Conservation (phyloP, 2,329 filamentous ascomycete genomes). For the Colletotrichum sp. region DNA sequence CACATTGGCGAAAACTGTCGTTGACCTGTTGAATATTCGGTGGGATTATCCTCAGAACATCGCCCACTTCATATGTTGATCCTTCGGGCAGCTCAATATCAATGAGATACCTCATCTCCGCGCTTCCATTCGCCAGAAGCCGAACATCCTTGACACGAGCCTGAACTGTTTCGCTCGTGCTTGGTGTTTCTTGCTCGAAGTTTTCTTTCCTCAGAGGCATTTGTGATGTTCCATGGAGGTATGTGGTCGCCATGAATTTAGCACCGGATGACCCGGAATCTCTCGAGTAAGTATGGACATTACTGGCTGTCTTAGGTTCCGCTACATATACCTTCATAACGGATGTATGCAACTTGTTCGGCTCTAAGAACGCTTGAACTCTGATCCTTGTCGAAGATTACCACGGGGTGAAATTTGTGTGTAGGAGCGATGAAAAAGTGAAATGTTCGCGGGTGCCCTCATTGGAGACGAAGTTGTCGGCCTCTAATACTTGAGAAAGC, state of each 20-base stretch:
- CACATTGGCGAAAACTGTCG: rapidly evolving
- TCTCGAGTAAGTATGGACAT: background rate
- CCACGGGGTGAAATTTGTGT: rapidly evolving
- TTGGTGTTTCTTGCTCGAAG: rapidly evolving
- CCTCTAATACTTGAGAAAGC: background rate
- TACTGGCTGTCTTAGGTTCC: background rate
- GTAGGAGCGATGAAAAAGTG: background rate
- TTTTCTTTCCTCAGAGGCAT: background rate
- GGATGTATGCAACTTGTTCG: background rate
- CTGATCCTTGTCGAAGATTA: background rate
- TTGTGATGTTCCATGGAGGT: rapidly evolving
- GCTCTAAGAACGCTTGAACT: too few relatives aligned
- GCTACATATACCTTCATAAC: background rate
- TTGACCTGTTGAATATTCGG: background rate
- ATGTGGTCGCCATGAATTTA: background rate
- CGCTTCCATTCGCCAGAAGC: rapidly evolving
- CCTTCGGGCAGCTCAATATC: background rate
- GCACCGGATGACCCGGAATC: background rate
- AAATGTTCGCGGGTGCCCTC: rapidly evolving
- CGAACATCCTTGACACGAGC: background rate
- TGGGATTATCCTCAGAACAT: background rate
- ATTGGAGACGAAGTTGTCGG: background rate
- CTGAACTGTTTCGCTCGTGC: too few relatives aligned
- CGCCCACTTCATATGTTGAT: background rate
- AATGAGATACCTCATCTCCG: rapidly evolving